These are phyloP conservation scores for Kwoniella bestiolae DNA, from an alignment of 768 basidiomycete species.

Conservation along the genomic window DNA sequence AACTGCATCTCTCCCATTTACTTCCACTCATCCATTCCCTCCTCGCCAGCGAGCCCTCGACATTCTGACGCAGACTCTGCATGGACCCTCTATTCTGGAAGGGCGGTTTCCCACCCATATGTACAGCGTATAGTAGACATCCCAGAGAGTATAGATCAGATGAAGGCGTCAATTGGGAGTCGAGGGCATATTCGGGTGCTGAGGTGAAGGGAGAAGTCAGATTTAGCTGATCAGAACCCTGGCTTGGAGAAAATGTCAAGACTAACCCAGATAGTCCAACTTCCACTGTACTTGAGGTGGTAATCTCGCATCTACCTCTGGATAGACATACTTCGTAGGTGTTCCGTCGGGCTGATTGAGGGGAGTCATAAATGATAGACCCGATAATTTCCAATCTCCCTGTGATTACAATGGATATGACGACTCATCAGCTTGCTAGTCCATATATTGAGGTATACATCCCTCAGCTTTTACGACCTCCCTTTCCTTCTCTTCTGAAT, in stretches of 20 bases:
- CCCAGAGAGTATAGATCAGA: slow-evolving; percentile 88
- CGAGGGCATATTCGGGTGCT: slow-evolving; percentile 94
- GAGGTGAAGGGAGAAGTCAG: slow-evolving; percentile 1
- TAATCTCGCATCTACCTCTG: slow-evolving; percentile 78
- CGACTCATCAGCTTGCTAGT: too few species aligned
- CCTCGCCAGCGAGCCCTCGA: slow-evolving; percentile 49
- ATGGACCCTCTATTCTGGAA: slow-evolving; percentile 73
- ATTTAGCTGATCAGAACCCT: too few species aligned
- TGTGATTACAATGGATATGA: slow-evolving; percentile 52
- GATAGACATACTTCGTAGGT: slow-evolving; percentile 85
- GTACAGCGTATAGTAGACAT: slow-evolving; percentile 86
- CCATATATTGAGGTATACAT: too few species aligned
- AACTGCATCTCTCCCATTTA: slow-evolving; percentile 48
- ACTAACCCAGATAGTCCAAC: slow-evolving; percentile 88
- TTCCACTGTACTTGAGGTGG: slow-evolving; percentile 84
- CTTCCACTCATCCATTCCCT: slow-evolving; percentile 51
- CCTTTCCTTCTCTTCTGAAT: too few species aligned
- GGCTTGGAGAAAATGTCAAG: background rate
- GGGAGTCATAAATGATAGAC: slow-evolving; percentile 83
- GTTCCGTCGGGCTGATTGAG: slow-evolving; percentile 70
- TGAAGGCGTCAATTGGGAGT: slow-evolving; percentile 80
- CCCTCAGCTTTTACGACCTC: too few species aligned
- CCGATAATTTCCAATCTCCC: slow-evolving; percentile 98
- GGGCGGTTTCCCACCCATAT: slow-evolving; percentile 83
- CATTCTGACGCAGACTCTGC: slow-evolving; percentile 55